Evolutionary conservation across 2,329 filamentous ascomycete species (phyloP).

Genomic region (Talaromyces islandicus): DNA sequence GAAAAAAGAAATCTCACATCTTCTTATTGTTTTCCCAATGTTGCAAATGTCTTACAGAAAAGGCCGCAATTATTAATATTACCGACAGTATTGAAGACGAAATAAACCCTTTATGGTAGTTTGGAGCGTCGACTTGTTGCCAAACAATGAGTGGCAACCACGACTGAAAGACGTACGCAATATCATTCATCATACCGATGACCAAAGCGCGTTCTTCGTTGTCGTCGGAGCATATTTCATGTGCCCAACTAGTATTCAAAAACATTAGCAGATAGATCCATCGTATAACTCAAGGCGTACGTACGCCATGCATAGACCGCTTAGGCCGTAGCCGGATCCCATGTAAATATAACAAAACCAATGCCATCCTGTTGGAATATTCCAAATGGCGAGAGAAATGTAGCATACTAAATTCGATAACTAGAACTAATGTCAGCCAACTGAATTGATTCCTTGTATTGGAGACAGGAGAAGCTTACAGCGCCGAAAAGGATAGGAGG

Average conservation of each 20-base stretch:
- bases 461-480: slow-evolving; percentile 38
- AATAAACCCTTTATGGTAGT: slow-evolving; percentile 56
- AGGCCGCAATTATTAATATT: slow-evolving; percentile 46
- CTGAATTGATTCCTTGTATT: not conserved
- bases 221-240: slow-evolving; percentile 50
- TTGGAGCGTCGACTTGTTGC: slow-evolving; percentile 58
- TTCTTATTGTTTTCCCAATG: slow-evolving; percentile 29
- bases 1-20: not conserved
- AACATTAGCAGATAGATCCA: not conserved
- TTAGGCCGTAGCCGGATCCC: slow-evolving; percentile 42
- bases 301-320: slow-evolving; percentile 46
- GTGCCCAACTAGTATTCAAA: slow-evolving; percentile 38
- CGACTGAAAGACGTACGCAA: slow-evolving; percentile 64
- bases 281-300: slow-evolving; percentile 13
- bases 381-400: slow-evolving; percentile 43
- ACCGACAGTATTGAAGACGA: slow-evolving; percentile 48
- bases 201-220: slow-evolving; percentile 64
- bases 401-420: slow-evolving; percentile 39
- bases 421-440: slow-evolving; percentile 10
- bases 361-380: slow-evolving; percentile 51
- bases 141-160: slow-evolving; percentile 64
- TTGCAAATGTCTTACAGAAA: slow-evolving; percentile 45
- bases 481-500: slow-evolving; percentile 57
- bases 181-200: slow-evolving; percentile 61
- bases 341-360: slow-evolving; percentile 58